Conservation (phyloP, 2,329 filamentous ascomycete species). For the Coccinonectria pachysandricola region DNA sequence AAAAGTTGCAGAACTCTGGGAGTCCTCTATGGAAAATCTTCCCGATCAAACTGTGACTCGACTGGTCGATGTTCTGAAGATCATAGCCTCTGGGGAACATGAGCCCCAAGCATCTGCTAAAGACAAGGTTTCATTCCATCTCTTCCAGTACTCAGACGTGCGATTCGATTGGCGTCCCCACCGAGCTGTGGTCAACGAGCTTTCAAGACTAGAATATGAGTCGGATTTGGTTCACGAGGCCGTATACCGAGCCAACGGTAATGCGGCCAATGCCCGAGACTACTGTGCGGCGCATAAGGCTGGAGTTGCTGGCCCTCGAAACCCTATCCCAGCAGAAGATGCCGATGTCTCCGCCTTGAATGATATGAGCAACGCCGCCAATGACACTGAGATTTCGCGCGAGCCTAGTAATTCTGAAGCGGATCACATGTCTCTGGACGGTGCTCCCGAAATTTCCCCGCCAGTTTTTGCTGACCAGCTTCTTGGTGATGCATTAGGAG, state of each 20-base stretch:
- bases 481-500: conserved; percentile 19
- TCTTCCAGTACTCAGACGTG: conserved; percentile 34
- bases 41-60: conserved; percentile 66
- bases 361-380: conserved; percentile 10
- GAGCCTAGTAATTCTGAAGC: conserved; percentile 18
- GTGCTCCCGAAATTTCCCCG: conserved; percentile 17
- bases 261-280: conserved; percentile 48
- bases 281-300: conserved; percentile 61
- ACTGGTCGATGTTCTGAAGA: conserved; percentile 73
- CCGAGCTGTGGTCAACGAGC: conserved; percentile 21
- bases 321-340: conserved; percentile 57
- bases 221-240: conserved; percentile 64
- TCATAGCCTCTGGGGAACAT: conserved; percentile 64
- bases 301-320: conserved; percentile 47
- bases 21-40: conserved; percentile 76
- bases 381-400: conserved; percentile 15
- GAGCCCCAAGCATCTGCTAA: conserved; percentile 54
- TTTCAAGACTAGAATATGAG: conserved; percentile 28
- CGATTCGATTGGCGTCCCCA: conserved; percentile 37
- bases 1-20: conserved; percentile 70
- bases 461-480: conserved; percentile 16
- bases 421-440: conserved; percentile 30
- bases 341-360: conserved; percentile 27
- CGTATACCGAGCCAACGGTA: conserved; percentile 70
- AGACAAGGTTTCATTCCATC: conserved; percentile 41